Conservation (phyloP, 495 filamentous ascomycete species). For the Apiosordaria backusii region DNA sequence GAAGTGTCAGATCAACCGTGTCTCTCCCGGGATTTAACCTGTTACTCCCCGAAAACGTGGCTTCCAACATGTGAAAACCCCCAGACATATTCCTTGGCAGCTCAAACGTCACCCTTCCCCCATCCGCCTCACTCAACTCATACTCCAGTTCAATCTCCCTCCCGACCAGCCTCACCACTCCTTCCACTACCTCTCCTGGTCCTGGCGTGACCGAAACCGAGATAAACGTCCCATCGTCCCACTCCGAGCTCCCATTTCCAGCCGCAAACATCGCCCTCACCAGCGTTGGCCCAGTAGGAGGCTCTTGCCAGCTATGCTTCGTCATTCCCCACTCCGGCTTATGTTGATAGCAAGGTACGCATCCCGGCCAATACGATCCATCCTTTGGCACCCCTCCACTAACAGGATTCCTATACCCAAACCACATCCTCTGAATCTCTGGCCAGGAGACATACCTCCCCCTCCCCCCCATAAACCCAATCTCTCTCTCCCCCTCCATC, state of each 20-base stretch:
- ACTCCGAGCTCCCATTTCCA: not conserved
- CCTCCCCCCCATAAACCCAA: conserved; percentile 21
- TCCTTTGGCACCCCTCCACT: conserved; percentile 17
- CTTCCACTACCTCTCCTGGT: conserved; percentile 12
- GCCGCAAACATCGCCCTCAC: conserved; percentile 8
- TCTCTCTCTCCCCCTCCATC: conserved; percentile 18
- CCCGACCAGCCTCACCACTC: conserved; percentile 4
- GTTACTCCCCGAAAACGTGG: conserved; percentile 4
- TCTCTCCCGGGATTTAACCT: conserved; percentile 6
- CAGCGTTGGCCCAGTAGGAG: conserved; percentile 19
- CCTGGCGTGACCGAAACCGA: conserved; percentile 9
- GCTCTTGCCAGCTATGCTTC: conserved; percentile 21
- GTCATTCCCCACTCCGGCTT: conserved; percentile 16
- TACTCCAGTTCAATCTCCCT: not conserved
- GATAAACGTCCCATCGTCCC: not conserved
- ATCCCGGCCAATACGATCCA: conserved; percentile 23
- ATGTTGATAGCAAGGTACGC: conserved; percentile 20
- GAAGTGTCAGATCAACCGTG: not conserved
- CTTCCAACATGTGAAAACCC: not conserved
- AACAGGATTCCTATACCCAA: conserved; percentile 20
- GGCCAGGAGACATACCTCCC: conserved; percentile 19
- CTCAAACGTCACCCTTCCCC: not conserved
- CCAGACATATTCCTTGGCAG: conserved; percentile 1
- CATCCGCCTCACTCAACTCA: not conserved
- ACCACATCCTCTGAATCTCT: conserved; percentile 24